phyloP scores from a whole-genome alignment of 78 protist species.

The Dictyostelium brefeldianum region DNA sequence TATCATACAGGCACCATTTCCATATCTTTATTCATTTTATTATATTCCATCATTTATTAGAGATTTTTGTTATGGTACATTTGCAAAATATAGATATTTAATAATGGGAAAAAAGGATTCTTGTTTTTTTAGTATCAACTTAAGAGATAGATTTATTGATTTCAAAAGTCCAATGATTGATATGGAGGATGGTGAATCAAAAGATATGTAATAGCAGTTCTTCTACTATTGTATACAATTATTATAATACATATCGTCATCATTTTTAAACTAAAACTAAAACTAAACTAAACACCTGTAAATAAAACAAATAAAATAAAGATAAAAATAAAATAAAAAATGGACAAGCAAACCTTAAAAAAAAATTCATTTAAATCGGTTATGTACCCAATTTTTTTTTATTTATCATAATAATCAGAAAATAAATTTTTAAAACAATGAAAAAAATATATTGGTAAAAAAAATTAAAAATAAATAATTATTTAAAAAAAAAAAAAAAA shows the following conservation, averaged over 20 bases:
- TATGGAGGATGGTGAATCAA: neutral
- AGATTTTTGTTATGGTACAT: constrained; percentile 64
- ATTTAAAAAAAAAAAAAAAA: too few species aligned
- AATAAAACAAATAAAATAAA: too few species aligned
- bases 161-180: constrained; percentile 53
- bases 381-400: too few species aligned
- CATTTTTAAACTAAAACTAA: neutral
- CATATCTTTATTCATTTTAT: constrained; percentile 14
- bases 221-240: neutral
- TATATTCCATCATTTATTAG: constrained; percentile 58
- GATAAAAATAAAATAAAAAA: too few species aligned
- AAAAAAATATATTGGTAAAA: too few species aligned
- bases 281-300: neutral
- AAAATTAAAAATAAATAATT: too few species aligned
- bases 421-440: too few species aligned
- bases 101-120: constrained; percentile 74
- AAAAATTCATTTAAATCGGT: too few species aligned
- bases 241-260: neutral
- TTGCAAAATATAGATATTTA: constrained; percentile 71
- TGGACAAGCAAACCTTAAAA: too few species aligned
- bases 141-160: constrained; percentile 47
- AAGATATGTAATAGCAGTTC: constrained; percentile 2
- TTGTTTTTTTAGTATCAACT: constrained; percentile 31
- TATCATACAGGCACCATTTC: constrained; percentile 25
- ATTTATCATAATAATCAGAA: too few species aligned